A percentile compares a stretch with the other conserved stretches of the same genome.
These are phyloP conservation scores for Monilinia laxa DNA, from an alignment of 2,329 filamentous ascomycete species.

Conservation along the genomic window DNA sequence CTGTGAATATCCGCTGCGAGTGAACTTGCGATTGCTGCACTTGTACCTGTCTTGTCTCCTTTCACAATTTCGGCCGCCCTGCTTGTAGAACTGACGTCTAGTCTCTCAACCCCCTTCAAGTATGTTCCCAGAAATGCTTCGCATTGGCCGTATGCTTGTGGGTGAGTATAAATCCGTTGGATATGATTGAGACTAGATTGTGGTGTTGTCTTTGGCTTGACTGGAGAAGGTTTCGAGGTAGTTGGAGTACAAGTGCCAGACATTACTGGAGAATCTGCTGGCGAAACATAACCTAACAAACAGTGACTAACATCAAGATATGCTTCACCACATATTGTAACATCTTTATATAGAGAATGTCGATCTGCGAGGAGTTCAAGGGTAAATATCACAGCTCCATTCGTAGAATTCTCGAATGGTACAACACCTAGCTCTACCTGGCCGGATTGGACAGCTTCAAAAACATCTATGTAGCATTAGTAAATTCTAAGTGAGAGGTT, in stretches of 20 bases:
- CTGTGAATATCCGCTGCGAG: conserved; percentile 69
- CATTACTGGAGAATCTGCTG: conserved; percentile 36
- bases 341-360: conserved; percentile 59
- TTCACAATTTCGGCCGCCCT: conserved; percentile 76
- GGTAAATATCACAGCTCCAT: conserved; percentile 87
- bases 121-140: conserved; percentile 67
- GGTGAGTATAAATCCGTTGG: conserved; percentile 82
- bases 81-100: conserved; percentile 84
- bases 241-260: conserved; percentile 54
- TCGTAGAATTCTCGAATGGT: conserved; percentile 94
- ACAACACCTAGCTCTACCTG: conserved; percentile 72
- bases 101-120: conserved; percentile 71
- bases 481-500: not conserved
- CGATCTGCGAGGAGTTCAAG: conserved; percentile 85
- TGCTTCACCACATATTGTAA: conserved; percentile 77
- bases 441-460: conserved; percentile 70
- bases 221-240: conserved; percentile 46
- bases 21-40: conserved; percentile 75
- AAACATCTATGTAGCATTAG: conserved; percentile 64
- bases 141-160: conserved; percentile 94
- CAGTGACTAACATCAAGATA: conserved; percentile 90
- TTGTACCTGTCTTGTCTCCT: conserved; percentile 56
- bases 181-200: conserved; percentile 58
- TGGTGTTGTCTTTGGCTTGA: conserved; percentile 50
- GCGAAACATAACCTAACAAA: conserved; percentile 59